These are phyloP conservation scores for Diplosphaera chodatii DNA, from an alignment of 139 green algal genomes.

Conservation along the genomic window DNA sequence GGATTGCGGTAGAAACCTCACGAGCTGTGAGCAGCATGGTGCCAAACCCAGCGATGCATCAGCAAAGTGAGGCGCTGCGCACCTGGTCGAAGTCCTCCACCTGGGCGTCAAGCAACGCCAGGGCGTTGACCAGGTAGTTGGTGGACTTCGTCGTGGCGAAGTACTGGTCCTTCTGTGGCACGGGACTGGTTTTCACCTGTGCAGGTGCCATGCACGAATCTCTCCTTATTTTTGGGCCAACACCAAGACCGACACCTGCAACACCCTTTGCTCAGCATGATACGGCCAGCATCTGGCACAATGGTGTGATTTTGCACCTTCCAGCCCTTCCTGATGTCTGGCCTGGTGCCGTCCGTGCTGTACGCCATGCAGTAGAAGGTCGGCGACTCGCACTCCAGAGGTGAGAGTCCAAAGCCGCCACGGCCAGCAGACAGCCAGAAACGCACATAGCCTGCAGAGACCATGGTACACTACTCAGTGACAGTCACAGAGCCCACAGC, in stretches of 20 bases:
- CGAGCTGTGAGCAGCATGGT: no score
- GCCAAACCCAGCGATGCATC: no score
- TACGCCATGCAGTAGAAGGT: slow-evolving; percentile 59
- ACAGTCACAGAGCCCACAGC: no score
- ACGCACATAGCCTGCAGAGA: slow-evolving; percentile 41
- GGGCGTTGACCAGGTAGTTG: slow-evolving; percentile 57
- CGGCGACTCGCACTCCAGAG: slow-evolving; percentile 26
- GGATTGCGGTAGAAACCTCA: no score
- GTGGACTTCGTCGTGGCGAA: slow-evolving; percentile 53
- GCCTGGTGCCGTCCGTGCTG: slow-evolving; percentile 18
- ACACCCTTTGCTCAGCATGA: no score
- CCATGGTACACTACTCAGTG: no score
- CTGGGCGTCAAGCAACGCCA: slow-evolving; percentile 49
- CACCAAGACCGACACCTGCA: no score
- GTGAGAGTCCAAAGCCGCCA: slow-evolving; percentile 52
- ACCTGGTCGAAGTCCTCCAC: slow-evolving; percentile 41
- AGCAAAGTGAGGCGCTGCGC: no score
- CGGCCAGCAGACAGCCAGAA: slow-evolving; percentile 66
- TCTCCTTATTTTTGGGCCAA: no score
- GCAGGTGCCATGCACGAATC: no score
- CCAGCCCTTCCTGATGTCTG: background rate
- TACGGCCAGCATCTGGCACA: no score
- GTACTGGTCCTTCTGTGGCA: slow-evolving; percentile 35
- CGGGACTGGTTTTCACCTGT: slow-evolving; percentile 38
- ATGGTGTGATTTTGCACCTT: no score